These are phyloP conservation scores for Epichloe sp. DNA, from an alignment of 2,329 filamentous ascomycete genomes.

Conservation along the genomic window DNA sequence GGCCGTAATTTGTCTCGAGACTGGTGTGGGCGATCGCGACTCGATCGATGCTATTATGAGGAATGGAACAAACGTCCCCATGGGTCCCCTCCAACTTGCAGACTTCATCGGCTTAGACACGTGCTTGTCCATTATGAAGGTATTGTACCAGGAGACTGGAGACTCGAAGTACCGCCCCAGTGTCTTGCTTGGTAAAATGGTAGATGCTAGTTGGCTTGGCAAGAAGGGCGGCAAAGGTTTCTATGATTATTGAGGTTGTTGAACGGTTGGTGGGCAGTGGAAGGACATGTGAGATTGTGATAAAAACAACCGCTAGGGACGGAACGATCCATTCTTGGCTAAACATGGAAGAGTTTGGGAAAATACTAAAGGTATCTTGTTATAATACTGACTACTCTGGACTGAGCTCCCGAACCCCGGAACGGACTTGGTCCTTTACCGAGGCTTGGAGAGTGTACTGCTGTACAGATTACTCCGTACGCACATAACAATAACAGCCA, in stretches of 20 bases:
- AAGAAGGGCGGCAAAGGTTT: slow-evolving; percentile 97
- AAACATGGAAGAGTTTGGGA: background rate
- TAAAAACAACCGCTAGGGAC: background rate
- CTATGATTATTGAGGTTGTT: slow-evolving; percentile 57
- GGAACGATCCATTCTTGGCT: background rate
- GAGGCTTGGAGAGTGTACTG: background rate
- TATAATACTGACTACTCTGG: no score
- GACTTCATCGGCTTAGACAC: slow-evolving; percentile 98
- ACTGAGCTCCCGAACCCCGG: background rate
- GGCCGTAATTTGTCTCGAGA: slow-evolving; percentile 90
- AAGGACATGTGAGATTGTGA: background rate
- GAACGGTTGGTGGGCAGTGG: background rate
- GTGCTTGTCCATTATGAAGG: slow-evolving; percentile 93
- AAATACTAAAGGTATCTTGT: background rate
- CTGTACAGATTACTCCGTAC: background rate
- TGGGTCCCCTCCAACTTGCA: slow-evolving; percentile 86
- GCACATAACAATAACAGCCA: background rate
- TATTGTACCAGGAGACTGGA: slow-evolving; percentile 78
- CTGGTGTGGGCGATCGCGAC: slow-evolving; percentile 74
- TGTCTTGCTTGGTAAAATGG: slow-evolving; percentile 84
- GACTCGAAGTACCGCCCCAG: slow-evolving; percentile 93
- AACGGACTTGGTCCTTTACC: background rate
- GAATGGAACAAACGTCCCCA: slow-evolving; percentile 96
- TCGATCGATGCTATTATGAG: slow-evolving; percentile 98
- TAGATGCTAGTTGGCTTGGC: slow-evolving; percentile 92